A percentile compares a stretch with the other conserved stretches of the same genome.
Evolutionary conservation across 2,329 filamentous ascomycete species (phyloP).

Genomic region (Cryphonectria nitschkei): DNA sequence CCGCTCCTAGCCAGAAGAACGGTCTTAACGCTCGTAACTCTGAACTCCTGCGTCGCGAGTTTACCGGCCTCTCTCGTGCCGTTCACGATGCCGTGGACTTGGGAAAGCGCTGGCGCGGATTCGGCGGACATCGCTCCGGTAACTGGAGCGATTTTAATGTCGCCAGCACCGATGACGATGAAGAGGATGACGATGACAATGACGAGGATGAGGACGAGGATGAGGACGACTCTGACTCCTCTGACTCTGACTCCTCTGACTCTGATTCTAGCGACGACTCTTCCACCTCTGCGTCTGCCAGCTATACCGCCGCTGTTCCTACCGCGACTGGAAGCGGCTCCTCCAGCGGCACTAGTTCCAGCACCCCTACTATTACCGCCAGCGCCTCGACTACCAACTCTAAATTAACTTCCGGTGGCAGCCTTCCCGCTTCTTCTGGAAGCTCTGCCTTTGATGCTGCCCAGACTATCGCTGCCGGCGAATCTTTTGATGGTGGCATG

Average conservation of each 20-base stretch:
- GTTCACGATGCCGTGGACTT: neutral
- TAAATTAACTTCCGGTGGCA: constrained; percentile 12
- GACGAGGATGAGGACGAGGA: neutral
- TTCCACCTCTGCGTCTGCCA: neutral
- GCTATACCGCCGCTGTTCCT: neutral
- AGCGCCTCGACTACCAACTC: neutral
- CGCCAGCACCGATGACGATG: neutral
- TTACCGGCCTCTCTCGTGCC: neutral
- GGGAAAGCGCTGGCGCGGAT: neutral
- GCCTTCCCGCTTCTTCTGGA: constrained; percentile 24
- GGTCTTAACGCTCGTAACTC: neutral
- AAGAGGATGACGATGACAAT: neutral
- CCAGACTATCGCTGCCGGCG: constrained; percentile 27
- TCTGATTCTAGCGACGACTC: neutral
- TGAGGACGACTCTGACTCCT: neutral
- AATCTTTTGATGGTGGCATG: constrained; percentile 42
- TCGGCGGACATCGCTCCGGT: neutral
- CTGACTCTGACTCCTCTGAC: neutral
- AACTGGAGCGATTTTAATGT: neutral
- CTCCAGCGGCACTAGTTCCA: neutral
- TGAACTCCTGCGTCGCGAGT: neutral
- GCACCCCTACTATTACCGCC: neutral
- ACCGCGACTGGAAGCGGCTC: neutral
- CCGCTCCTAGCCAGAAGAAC: neutral
- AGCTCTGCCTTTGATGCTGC: constrained; percentile 19